Conservation (phyloP, 2,329 filamentous ascomycete genomes). For the Teratosphaeria epicoccoides region DNA sequence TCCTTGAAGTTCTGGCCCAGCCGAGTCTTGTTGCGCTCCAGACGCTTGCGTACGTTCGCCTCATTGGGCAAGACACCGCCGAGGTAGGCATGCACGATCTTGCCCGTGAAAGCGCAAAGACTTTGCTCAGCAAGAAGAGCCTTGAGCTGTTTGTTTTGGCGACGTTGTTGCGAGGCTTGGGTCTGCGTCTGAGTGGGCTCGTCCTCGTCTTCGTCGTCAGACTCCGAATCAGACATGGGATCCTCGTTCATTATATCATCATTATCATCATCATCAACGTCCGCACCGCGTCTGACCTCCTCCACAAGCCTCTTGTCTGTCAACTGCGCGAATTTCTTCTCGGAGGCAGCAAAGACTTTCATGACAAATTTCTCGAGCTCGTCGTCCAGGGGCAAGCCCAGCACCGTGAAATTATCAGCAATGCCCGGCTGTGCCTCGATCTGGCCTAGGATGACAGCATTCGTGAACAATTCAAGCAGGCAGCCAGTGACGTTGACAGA, state of each 20-base stretch:
- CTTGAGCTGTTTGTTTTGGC: constrained; percentile 42
- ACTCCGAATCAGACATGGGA: constrained; percentile 50
- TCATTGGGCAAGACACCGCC: constrained; percentile 51
- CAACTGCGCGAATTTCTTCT: constrained; percentile 67
- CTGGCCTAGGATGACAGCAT: constrained; percentile 57
- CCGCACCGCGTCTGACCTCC: constrained; percentile 25
- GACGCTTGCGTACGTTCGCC: constrained; percentile 54
- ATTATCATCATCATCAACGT: constrained; percentile 25
- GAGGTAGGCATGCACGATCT: constrained; percentile 70
- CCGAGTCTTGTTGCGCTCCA: constrained; percentile 68
- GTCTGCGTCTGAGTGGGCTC: constrained; percentile 32
- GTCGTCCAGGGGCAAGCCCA: constrained; percentile 52
- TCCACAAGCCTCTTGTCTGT: constrained; percentile 35
- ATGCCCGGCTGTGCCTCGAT: constrained; percentile 25
- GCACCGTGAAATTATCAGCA: constrained; percentile 39
- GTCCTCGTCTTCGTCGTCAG: constrained; percentile 31
- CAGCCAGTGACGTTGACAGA: constrained; percentile 64
- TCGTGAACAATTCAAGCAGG: constrained; percentile 69
- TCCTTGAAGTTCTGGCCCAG: constrained; percentile 81
- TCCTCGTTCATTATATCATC: constrained; percentile 50
- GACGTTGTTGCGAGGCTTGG: constrained; percentile 47
- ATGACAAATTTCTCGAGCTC: constrained; percentile 57
- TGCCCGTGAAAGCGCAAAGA: constrained; percentile 74
- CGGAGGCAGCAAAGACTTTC: constrained; percentile 65
- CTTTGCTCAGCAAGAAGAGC: constrained; percentile 72